phyloP scores from a whole-genome alignment of 2,329 filamentous ascomycete genomes.

The Pseudogymnoascus sp. region DNA sequence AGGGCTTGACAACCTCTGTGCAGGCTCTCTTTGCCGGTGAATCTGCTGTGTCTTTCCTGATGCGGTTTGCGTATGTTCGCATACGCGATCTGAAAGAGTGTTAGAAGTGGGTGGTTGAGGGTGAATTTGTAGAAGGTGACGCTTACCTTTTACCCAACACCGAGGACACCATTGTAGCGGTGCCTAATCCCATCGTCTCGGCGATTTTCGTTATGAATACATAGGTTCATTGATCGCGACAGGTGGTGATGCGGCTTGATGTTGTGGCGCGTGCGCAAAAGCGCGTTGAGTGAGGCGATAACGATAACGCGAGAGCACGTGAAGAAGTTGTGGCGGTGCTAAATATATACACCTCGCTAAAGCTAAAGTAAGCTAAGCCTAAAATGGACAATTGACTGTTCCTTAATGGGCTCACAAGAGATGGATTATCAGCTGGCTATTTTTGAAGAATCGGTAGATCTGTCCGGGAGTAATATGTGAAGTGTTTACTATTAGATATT shows the following conservation, averaged over 20 bases:
- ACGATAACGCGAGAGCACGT: background rate
- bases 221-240: background rate
- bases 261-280: background rate
- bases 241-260: constrained; percentile 3
- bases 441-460: background rate
- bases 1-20: background rate
- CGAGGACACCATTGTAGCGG: background rate
- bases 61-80: constrained; percentile 1
- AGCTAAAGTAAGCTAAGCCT: background rate
- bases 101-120: background rate
- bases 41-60: background rate
- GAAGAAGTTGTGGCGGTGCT: background rate
- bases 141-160: background rate
- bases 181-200: background rate
- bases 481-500: background rate
- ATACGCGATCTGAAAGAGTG: background rate
- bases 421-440: background rate
- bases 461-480: background rate
- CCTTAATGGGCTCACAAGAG: background rate
- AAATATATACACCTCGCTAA: background rate
- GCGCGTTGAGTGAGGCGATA: background rate
- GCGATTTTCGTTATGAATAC: constrained; percentile 1
- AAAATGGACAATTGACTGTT: background rate
- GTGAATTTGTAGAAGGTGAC: background rate
- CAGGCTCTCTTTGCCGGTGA: background rate